A percentile compares a stretch with the other conserved stretches of the same genome.
These are phyloP conservation scores for Rhodotorula diobovata DNA, from an alignment of 768 basidiomycete species.

Conservation along the genomic window DNA sequence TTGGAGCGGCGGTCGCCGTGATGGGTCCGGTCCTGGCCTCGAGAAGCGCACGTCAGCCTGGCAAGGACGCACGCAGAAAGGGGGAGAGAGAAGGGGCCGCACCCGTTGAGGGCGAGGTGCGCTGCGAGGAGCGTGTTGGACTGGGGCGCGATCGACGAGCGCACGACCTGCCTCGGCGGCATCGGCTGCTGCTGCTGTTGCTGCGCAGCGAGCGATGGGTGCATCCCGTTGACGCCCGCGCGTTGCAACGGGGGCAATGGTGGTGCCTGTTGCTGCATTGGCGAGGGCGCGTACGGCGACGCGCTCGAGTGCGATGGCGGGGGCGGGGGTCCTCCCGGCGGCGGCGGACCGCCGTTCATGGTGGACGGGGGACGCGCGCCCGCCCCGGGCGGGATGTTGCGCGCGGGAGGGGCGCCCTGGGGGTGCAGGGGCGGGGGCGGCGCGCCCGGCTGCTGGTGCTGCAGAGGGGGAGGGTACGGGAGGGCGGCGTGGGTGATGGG, in stretches of 20 bases:
- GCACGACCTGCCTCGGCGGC: background rate
- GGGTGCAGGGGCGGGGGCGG: background rate
- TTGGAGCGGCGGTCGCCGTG: conserved; percentile 18
- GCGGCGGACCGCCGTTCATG: background rate
- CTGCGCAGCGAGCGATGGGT: background rate
- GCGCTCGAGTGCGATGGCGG: no score
- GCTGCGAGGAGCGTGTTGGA: conserved; percentile 20
- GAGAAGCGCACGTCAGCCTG: background rate
- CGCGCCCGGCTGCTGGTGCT: background rate
- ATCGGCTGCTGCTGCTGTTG: background rate
- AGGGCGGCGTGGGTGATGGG: background rate
- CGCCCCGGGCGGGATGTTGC: background rate
- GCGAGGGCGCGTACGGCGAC: background rate
- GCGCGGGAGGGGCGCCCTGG: background rate
- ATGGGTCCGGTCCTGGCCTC: conserved; percentile 23
- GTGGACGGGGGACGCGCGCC: background rate
- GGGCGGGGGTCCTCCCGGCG: background rate
- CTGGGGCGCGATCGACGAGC: conserved; percentile 5
- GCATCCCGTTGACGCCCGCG: background rate
- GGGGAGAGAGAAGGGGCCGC: background rate
- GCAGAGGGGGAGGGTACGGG: background rate
- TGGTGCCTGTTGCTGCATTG: background rate
- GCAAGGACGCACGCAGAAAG: rapidly evolving
- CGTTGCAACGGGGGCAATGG: background rate
- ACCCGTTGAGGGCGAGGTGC: conserved; percentile 27